Percentiles rank a stretch among this genome's conserved stretches.
Evolutionary conservation across 306 rosid genomes (phyloP).

Genomic region (Gleditsia sinensis): DNA sequence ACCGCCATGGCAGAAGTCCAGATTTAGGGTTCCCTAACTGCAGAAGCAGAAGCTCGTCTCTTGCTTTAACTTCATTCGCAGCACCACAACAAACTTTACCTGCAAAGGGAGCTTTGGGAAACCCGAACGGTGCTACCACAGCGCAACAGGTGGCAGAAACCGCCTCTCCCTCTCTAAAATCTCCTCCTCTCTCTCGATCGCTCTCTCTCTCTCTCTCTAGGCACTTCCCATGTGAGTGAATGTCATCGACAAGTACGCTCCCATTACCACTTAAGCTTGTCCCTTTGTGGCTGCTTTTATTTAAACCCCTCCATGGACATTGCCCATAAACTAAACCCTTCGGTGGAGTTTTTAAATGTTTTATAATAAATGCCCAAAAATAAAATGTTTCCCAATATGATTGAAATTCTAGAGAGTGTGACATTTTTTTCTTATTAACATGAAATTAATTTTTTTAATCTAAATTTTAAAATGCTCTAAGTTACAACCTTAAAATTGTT

Average conservation of each 20-base stretch:
- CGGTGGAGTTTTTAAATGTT: neutral
- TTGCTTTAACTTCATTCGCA: conserved; percentile 18
- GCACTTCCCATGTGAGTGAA: conserved; percentile 52
- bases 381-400: too few species aligned
- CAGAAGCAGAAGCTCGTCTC: neutral
- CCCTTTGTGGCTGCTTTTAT: conserved; percentile 39
- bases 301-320: conserved; percentile 24
- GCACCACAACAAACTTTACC: conserved; percentile 25
- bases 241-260: conserved; percentile 28
- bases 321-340: neutral
- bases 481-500: too few species aligned
- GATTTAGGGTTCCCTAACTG: conserved; percentile 46
- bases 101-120: conserved; percentile 29
- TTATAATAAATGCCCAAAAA: too few species aligned
- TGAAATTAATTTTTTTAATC: too few species aligned
- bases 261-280: conserved; percentile 45
- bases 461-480: too few species aligned
- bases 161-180: neutral
- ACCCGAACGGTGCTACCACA: conserved; percentile 43
- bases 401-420: too few species aligned
- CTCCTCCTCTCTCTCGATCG: neutral
- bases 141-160: conserved; percentile 43
- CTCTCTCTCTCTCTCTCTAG: conserved; percentile 32
- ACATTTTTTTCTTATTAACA: too few species aligned
- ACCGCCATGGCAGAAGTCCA: neutral